These are phyloP conservation scores for Botrytis fabae DNA, from an alignment of 2,329 filamentous ascomycete species.

Conservation along the genomic window DNA sequence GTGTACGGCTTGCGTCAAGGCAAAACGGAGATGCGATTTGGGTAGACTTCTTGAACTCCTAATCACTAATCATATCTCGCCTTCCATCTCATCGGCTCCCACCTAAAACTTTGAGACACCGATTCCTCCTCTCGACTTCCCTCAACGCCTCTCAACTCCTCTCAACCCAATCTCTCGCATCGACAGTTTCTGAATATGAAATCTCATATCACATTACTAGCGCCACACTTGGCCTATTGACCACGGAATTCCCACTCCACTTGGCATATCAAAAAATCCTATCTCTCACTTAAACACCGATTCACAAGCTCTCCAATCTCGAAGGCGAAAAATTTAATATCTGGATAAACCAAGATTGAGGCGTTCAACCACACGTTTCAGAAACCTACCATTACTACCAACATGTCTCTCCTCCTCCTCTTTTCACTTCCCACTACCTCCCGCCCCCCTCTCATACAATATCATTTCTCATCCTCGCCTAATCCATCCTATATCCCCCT, in stretches of 20 bases:
- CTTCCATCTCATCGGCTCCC: not conserved
- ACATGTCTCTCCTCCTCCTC: not conserved
- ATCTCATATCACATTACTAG: not conserved
- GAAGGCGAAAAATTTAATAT: rapidly evolving
- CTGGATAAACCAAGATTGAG: not conserved
- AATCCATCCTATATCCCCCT: not conserved
- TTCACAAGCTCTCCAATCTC: not conserved
- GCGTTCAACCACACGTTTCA: not conserved
- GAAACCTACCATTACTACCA: no score
- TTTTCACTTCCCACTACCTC: no score
- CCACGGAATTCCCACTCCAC: not conserved
- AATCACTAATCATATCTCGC: rapidly evolving
- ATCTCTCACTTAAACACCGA: no score
- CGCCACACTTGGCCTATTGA: not conserved
- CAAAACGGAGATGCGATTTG: conserved; percentile 36
- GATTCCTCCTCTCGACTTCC: not conserved
- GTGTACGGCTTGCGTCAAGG: conserved; percentile 32
- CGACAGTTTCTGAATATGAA: not conserved
- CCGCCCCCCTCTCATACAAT: rapidly evolving
- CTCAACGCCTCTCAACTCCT: not conserved
- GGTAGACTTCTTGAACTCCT: not conserved
- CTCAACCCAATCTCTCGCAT: not conserved
- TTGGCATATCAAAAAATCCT: not conserved
- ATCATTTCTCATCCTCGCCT: not conserved
- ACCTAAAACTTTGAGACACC: not conserved